A percentile compares a stretch with the other conserved stretches of the same genome.
Conservation (phyloP, 768 basidiomycete species). For the Trametes elegans region DNA sequence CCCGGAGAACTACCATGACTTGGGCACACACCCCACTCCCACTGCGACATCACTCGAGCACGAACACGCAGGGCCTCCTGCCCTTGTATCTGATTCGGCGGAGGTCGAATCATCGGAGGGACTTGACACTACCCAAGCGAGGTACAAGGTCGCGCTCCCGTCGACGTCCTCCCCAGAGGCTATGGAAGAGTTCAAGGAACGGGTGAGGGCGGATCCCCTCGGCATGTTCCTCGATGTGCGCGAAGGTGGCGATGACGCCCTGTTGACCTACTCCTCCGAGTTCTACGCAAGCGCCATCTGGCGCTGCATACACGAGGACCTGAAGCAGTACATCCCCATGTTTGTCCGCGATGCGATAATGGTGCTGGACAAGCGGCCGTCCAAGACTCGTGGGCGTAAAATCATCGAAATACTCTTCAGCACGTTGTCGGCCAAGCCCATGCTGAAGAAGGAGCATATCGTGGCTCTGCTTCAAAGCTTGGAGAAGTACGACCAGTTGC, state of each 20-base stretch:
- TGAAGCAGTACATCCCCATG: not conserved
- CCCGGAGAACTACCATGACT: too few relatives aligned
- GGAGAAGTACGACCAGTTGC: not conserved
- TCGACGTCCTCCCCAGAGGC: not conserved
- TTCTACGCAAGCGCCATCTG: not conserved
- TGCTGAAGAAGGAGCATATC: not conserved
- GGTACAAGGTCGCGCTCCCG: not conserved
- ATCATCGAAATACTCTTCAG: slow-evolving; percentile 1
- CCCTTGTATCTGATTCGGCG: not conserved
- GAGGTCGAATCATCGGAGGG: too few relatives aligned
- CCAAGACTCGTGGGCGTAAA: not conserved
- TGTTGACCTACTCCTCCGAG: not conserved
- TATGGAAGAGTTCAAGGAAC: not conserved
- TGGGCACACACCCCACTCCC: too few relatives aligned
- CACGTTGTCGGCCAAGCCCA: not conserved
- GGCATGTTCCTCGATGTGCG: slow-evolving; percentile 2
- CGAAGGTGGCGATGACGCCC: not conserved
- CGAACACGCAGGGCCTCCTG: not conserved
- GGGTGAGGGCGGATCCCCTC: not conserved
- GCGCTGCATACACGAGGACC: not conserved
- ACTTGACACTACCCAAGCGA: too few relatives aligned
- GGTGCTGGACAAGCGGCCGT: not conserved
- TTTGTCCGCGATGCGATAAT: slow-evolving; percentile 12
- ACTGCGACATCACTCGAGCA: not conserved
- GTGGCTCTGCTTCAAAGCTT: slow-evolving; percentile 4